Percentiles rank a stretch among this genome's conserved stretches.
Evolutionary conservation across 257 asterid genomes (phyloP).

Genomic region (Solanum bulbocastanum): DNA sequence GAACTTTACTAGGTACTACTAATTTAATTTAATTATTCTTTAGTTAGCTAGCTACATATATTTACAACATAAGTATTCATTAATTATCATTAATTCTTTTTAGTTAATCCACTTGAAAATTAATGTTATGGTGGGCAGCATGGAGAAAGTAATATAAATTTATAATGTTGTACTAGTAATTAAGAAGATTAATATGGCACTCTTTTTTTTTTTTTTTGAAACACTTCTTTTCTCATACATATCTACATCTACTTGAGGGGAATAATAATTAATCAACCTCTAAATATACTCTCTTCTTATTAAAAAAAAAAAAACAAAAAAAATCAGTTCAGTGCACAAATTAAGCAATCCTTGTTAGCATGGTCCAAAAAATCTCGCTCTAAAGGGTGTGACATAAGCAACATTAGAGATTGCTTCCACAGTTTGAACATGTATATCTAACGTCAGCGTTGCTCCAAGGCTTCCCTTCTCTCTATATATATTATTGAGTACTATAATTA

Average conservation of each 20-base stretch:
- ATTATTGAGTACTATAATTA: too few relatives aligned
- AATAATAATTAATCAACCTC: too few relatives aligned
- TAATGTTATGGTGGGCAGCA: not conserved
- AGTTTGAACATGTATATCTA: not conserved
- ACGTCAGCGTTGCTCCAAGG: not conserved
- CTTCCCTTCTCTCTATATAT: not conserved
- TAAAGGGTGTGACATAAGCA: too few relatives aligned
- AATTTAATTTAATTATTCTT: not conserved
- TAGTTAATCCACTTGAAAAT: not conserved
- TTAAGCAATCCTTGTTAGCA: too few relatives aligned
- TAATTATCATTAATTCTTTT: too few relatives aligned
- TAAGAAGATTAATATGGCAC: not conserved
- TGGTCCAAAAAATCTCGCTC: too few relatives aligned
- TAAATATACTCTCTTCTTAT: too few relatives aligned
- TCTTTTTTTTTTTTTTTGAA: too few relatives aligned
- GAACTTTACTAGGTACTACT: slow-evolving; percentile 13
- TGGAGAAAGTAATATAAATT: not conserved
- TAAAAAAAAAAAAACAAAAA: too few relatives aligned
- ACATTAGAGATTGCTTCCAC: not conserved
- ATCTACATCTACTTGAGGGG: not conserved
- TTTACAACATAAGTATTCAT: not conserved
- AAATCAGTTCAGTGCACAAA: too few relatives aligned
- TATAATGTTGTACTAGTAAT: not conserved
- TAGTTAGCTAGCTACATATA: not conserved
- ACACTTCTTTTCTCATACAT: not conserved